Evolutionary conservation across 257 asterid species (phyloP).

Genomic region (Leonotis leonurus): DNA sequence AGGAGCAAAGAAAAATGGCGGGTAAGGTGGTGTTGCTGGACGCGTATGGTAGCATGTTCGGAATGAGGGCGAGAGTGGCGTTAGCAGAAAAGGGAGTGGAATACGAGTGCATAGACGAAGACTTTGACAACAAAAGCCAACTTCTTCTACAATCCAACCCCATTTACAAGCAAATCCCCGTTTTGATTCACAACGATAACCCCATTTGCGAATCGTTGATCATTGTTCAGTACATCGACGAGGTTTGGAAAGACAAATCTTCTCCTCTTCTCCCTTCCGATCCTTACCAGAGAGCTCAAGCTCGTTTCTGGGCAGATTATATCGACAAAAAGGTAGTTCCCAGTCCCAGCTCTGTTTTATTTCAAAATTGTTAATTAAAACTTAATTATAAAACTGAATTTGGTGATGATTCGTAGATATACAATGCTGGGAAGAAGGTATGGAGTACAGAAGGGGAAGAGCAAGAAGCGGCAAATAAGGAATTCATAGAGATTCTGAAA

Average conservation of each 20-base stretch:
- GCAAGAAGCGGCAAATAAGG: conserved; percentile 11
- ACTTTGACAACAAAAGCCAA: conserved; percentile 4
- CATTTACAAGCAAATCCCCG: conserved; percentile 1
- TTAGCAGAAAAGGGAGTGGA: conserved; percentile 28
- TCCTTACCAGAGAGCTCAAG: neutral
- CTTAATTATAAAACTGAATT: no score
- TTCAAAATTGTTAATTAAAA: no score
- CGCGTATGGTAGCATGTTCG: conserved; percentile 15
- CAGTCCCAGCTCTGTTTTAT: no score
- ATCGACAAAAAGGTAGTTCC: conserved; percentile 16
- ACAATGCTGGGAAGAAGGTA: neutral
- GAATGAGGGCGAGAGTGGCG: conserved; percentile 26
- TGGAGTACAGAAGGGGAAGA: conserved; percentile 9
- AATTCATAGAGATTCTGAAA: neutral
- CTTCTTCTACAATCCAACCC: conserved; percentile 23
- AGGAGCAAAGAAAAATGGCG: neutral
- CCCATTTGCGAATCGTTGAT: neutral
- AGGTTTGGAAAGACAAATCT: neutral
- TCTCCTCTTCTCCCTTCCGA: neutral
- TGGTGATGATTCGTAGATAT: neutral
- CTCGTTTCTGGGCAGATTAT: conserved; percentile 30
- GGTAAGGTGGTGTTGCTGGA: conserved; percentile 15
- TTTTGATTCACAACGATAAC: conserved; percentile 5
- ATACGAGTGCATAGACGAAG: conserved; percentile 21
- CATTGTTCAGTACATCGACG: conserved; percentile 12